Percentiles rank a stretch among this genome's conserved stretches.
These are phyloP conservation scores for Neurospora cerealis DNA, from an alignment of 495 filamentous ascomycete species.

Conservation along the genomic window DNA sequence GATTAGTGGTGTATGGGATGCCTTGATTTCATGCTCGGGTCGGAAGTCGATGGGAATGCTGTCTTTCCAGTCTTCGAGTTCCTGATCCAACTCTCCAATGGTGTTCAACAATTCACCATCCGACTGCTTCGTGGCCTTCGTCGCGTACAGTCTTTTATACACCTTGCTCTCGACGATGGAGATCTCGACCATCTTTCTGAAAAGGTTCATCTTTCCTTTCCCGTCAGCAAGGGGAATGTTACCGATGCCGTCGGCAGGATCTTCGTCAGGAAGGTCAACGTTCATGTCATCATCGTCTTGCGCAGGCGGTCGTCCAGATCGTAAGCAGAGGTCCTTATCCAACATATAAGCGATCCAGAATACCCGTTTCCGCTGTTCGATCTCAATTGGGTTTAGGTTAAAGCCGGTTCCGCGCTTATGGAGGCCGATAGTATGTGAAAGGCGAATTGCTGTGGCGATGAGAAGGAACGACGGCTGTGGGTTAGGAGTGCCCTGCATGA, in stretches of 20 bases:
- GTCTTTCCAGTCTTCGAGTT: conserved; percentile 95
- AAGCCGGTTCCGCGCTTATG: conserved; percentile 90
- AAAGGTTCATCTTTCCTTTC: conserved; percentile 89
- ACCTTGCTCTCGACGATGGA: conserved; percentile 86
- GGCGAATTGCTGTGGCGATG: conserved; percentile 82
- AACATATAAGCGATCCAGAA: conserved; percentile 98
- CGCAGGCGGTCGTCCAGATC: conserved; percentile 83
- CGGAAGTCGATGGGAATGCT: conserved; percentile 86
- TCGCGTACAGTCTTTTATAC: conserved; percentile 88
- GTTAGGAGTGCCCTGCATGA: conserved; percentile 93
- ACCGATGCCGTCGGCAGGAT: conserved; percentile 84
- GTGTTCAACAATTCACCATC: conserved; percentile 92
- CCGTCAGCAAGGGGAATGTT: conserved; percentile 85
- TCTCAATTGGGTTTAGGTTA: conserved; percentile 79
- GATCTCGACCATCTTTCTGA: conserved; percentile 83
- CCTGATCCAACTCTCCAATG: conserved; percentile 88
- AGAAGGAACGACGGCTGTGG: conserved; percentile 92
- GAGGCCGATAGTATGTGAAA: conserved; percentile 88
- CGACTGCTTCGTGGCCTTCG: conserved; percentile 81
- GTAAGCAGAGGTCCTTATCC: conserved; percentile 90
- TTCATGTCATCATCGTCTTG: conserved; percentile 99
- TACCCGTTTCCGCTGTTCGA: conserved; percentile 90
- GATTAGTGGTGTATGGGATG: conserved; percentile 78
- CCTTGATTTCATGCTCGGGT: conserved; percentile 89
- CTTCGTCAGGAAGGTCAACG: conserved; percentile 85